Percentiles rank a stretch among this genome's conserved stretches.
Conservation (phyloP, 1,284 basidiomycete species). For the Papiliotrema nemorosa region DNA sequence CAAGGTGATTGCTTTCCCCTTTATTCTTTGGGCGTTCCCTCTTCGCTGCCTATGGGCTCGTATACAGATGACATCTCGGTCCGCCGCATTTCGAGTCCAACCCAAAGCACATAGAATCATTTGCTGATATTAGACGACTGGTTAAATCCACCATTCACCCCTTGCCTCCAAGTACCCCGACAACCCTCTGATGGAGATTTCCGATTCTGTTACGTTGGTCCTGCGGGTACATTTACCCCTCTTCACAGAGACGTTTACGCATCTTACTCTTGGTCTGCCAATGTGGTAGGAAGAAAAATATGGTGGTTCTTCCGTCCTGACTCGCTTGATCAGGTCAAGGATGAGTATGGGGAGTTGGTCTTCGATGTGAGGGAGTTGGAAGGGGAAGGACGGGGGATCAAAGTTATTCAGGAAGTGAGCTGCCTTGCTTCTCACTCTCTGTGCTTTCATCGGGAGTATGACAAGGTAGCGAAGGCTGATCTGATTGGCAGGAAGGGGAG, state of each 20-base stretch:
- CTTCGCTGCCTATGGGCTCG: too few species aligned
- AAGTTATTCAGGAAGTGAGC: conserved; percentile 37
- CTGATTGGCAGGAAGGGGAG: conserved; percentile 38
- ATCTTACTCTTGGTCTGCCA: conserved; percentile 58
- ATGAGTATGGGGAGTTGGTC: conserved; percentile 25
- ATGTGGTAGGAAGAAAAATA: conserved; percentile 55
- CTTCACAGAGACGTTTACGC: conserved; percentile 57
- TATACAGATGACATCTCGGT: too few species aligned
- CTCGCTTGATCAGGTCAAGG: conserved; percentile 32
- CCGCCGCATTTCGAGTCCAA: too few species aligned
- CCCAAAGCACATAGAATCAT: too few species aligned
- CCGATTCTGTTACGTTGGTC: conserved; percentile 51
- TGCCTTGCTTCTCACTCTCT: too few species aligned
- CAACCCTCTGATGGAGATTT: conserved; percentile 26
- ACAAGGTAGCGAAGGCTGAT: too few species aligned
- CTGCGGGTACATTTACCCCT: conserved; percentile 49
- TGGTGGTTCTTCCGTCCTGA: conserved; percentile 57
- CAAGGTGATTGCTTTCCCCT: conserved; percentile 25
- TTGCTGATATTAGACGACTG: conserved; percentile 52
- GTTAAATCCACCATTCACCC: conserved; percentile 49
- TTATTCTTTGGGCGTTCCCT: not conserved
- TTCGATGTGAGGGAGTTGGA: conserved; percentile 47
- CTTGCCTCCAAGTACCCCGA: conserved; percentile 6
- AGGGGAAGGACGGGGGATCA: conserved; percentile 28
- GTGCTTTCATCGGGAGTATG: too few species aligned